Evolutionary conservation across 2,329 filamentous ascomycete species (phyloP).

Genomic region (Tolypocladium cylindrosporum): DNA sequence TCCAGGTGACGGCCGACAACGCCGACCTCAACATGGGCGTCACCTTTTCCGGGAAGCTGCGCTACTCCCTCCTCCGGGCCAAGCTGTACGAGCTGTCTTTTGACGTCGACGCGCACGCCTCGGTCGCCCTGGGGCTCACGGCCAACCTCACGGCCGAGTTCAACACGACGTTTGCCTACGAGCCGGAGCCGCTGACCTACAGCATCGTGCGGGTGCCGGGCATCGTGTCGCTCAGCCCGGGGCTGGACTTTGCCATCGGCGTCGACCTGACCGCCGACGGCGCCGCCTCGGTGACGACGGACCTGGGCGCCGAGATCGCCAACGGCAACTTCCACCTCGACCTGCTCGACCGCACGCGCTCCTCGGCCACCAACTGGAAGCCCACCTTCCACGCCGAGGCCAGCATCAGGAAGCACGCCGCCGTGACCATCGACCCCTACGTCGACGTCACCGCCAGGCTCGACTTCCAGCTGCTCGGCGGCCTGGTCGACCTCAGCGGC

Average conservation of each 20-base stretch:
- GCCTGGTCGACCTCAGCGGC: neutral
- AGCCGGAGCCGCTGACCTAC: neutral
- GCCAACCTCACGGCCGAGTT: neutral
- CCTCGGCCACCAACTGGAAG: neutral
- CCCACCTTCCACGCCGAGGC: neutral
- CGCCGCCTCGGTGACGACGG: neutral
- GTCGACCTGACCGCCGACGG: neutral
- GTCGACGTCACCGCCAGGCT: neutral
- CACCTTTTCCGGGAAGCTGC: neutral
- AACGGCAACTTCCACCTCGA: neutral
- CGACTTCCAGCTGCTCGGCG: neutral
- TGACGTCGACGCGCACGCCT: neutral
- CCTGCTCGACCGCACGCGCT: neutral
- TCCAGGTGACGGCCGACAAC: neutral
- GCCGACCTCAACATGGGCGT: neutral
- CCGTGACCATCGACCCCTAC: neutral
- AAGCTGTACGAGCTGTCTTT: neutral
- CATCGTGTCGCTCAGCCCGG: neutral
- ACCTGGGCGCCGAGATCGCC: neutral
- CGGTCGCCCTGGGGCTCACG: neutral
- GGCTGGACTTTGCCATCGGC: neutral
- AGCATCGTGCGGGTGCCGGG: neutral
- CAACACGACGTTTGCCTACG: neutral
- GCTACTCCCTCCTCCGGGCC: neutral
- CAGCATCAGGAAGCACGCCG: neutral